Evolutionary conservation across 1,284 basidiomycete genomes (phyloP).

Genomic region (Bondarzewia mesenterica): DNA sequence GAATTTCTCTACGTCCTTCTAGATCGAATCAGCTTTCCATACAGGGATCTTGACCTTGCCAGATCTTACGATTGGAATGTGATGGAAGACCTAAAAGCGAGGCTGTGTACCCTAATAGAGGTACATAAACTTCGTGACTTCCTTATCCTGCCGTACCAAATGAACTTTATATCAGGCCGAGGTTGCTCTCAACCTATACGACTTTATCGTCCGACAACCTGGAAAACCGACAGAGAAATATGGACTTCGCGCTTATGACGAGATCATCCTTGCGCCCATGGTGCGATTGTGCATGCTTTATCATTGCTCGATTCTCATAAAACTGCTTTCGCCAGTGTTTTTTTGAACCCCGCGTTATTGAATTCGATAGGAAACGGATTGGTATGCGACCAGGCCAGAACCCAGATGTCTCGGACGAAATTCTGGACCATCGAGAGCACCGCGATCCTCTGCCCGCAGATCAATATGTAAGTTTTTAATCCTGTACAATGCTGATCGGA

Average conservation of each 20-base stretch:
- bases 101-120: conserved; percentile 80
- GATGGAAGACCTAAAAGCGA: conserved; percentile 82
- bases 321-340: conserved; percentile 50
- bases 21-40: conserved; percentile 81
- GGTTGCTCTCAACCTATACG: conserved; percentile 82
- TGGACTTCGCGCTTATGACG: conserved; percentile 88
- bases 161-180: conserved; percentile 46
- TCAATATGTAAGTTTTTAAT: conserved; percentile 41
- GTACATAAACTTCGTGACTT: conserved; percentile 31
- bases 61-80: conserved; percentile 80
- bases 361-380: conserved; percentile 74
- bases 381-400: conserved; percentile 38
- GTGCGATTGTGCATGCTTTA: conserved; percentile 32
- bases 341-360: conserved; percentile 88
- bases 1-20: conserved; percentile 81
- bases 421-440: conserved; percentile 43
- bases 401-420: conserved; percentile 63
- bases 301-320: background rate
- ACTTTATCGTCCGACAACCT: conserved; percentile 80
- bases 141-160: background rate
- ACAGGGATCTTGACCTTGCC: conserved; percentile 72
- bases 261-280: conserved; percentile 92
- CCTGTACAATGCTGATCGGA: conserved; percentile 5
- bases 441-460: conserved; percentile 33
- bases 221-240: conserved; percentile 81